Conservation (phyloP, 208 protist genomes). For the Jaenimonas drosophilae region DNA sequence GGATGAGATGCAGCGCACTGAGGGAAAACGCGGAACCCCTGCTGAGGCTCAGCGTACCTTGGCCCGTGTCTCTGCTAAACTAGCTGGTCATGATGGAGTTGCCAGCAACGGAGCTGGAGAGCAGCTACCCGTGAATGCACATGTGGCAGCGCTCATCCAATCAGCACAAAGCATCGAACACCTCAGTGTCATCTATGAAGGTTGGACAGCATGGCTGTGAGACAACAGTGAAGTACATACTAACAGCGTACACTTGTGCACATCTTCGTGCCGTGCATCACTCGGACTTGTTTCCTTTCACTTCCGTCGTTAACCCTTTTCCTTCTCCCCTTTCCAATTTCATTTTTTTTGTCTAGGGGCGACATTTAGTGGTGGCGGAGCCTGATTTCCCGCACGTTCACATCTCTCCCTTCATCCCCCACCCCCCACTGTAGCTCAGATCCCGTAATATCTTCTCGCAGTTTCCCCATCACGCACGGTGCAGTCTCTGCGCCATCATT, state of each 20-base stretch:
- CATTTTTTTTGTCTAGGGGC: background rate
- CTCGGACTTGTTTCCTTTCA: constrained; percentile 1
- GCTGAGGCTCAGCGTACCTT: constrained; percentile 73
- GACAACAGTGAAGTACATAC: background rate
- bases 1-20: constrained; percentile 1
- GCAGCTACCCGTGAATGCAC: constrained; percentile 35
- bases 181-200: constrained; percentile 59
- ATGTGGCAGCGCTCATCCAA: constrained; percentile 59
- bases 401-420: too few species aligned
- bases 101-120: too few species aligned
- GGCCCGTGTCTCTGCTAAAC: constrained; percentile 76
- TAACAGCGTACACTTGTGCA: background rate
- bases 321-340: background rate
- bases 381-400: too few species aligned
- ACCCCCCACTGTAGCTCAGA: too few species aligned
- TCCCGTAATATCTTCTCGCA: too few species aligned
- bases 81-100: constrained; percentile 68
- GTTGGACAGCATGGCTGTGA: constrained; percentile 85
- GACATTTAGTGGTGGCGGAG: too few species aligned
- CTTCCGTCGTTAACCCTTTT: constrained; percentile 1
- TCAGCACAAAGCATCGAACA: constrained; percentile 54
- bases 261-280: constrained; percentile 3
- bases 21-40: constrained; percentile 14
- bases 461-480: too few species aligned
- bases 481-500: too few species aligned